Evolutionary conservation across 495 filamentous ascomycete genomes (phyloP).

Genomic region (Aspergillus kassunensis): DNA sequence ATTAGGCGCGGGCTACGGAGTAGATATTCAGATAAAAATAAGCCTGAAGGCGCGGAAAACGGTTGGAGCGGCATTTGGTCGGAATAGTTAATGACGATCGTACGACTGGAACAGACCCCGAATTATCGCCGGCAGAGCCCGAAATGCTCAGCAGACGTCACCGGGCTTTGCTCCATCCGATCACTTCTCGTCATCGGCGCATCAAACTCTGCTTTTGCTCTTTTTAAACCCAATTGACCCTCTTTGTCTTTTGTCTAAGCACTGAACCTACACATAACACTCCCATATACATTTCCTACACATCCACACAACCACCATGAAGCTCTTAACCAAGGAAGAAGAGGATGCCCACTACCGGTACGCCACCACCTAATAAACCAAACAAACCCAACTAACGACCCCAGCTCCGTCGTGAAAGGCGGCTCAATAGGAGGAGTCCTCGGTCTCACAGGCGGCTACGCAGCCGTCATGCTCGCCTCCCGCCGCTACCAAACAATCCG

Average conservation of each 20-base stretch:
- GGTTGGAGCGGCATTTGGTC: constrained; percentile 8
- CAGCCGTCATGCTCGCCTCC: constrained; percentile 58
- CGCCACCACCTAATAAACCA: neutral
- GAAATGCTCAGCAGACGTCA: constrained; percentile 18
- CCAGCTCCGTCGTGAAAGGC: constrained; percentile 69
- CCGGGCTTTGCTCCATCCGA: constrained; percentile 30
- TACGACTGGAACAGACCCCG: constrained; percentile 19
- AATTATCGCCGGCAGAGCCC: constrained; percentile 22
- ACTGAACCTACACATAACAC: neutral
- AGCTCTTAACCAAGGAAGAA: constrained; percentile 92
- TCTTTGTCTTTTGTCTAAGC: neutral
- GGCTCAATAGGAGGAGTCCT: constrained; percentile 64
- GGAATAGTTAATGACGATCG: too few species aligned
- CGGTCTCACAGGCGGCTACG: constrained; percentile 60
- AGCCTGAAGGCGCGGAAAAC: too few species aligned
- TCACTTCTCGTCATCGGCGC: constrained; percentile 3
- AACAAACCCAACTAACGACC: neutral
- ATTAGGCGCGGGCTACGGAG: too few species aligned
- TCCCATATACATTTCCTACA: neutral
- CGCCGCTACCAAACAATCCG: constrained; percentile 69
- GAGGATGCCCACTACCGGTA: constrained; percentile 66
- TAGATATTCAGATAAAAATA: too few species aligned
- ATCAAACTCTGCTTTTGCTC: neutral
- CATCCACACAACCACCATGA: constrained; percentile 56
- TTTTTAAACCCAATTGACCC: neutral